These are phyloP conservation scores for Calendula officinalis DNA, from an alignment of 129 eudicot species.

Conservation along the genomic window DNA sequence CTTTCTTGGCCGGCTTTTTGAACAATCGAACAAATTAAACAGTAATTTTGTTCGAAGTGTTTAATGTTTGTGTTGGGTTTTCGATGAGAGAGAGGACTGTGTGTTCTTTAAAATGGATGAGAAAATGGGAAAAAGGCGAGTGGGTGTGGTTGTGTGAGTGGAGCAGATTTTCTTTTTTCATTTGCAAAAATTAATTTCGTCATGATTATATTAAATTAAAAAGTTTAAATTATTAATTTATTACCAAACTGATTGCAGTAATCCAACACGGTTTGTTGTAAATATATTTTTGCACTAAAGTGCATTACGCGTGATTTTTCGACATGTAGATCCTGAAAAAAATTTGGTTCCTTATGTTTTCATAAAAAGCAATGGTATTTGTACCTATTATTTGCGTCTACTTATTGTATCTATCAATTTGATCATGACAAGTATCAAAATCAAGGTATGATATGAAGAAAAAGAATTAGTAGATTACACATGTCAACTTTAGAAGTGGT, in stretches of 20 bases:
- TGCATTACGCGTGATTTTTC: slow-evolving; percentile 18
- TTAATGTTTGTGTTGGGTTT: slow-evolving; percentile 25
- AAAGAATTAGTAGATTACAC: no score
- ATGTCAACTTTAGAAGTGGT: no score
- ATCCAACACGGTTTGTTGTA: slow-evolving; percentile 18
- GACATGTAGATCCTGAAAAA: background rate
- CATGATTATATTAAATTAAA: background rate
- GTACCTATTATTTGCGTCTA: no score
- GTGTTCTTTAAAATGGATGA: slow-evolving; percentile 13
- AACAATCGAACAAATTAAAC: background rate
- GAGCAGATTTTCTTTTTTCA: slow-evolving; percentile 22
- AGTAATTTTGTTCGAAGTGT: slow-evolving; percentile 1
- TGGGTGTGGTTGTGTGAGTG: slow-evolving; percentile 38
- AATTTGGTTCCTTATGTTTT: no score
- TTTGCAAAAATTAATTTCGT: background rate
- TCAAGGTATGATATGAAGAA: no score
- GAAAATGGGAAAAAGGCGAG: slow-evolving; percentile 32
- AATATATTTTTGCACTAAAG: slow-evolving; percentile 4
- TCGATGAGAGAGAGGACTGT: slow-evolving; percentile 25
- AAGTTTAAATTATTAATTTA: background rate
- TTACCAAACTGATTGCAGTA: slow-evolving; percentile 5
- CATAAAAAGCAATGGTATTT: no score
- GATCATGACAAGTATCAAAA: no score
- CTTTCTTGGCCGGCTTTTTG: background rate
- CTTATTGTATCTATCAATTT: no score